Conservation (phyloP, 306 rosid species). For the Erythrophleum fordii region DNA sequence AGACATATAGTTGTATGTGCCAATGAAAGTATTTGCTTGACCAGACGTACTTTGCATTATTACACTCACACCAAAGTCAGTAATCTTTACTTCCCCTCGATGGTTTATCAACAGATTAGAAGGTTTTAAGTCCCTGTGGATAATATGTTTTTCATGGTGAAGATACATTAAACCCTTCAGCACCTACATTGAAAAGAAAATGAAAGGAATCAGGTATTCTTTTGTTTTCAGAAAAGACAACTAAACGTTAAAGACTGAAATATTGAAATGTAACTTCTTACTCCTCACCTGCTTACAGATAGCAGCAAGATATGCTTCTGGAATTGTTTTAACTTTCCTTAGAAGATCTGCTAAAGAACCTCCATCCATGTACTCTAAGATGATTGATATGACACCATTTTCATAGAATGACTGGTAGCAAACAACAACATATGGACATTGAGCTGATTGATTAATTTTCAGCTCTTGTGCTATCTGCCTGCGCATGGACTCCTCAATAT, state of each 20-base stretch:
- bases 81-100: constrained; percentile 91
- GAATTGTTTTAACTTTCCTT: constrained; percentile 72
- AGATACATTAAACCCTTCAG: constrained; percentile 85
- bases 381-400: constrained; percentile 83
- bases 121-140: constrained; percentile 95
- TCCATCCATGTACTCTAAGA: constrained; percentile 99
- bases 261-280: constrained; percentile 4
- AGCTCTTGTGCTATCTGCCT: constrained; percentile 78
- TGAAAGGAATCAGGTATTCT: constrained; percentile 8
- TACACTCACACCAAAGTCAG: constrained; percentile 96
- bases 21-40: constrained; percentile 86
- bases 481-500: constrained; percentile 67
- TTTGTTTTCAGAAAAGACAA: background rate
- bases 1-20: constrained; percentile 95
- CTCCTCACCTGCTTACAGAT: constrained; percentile 81
- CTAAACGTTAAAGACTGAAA: background rate
- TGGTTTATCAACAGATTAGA: constrained; percentile 89
- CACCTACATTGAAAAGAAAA: constrained; percentile 59
- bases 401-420: constrained; percentile 81
- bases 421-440: constrained; percentile 81
- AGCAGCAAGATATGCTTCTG: constrained; percentile 81
- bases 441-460: constrained; percentile 87
- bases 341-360: constrained; percentile 89
- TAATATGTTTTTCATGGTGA: constrained; percentile 87
- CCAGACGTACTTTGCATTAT: constrained; percentile 83